phyloP scores from a whole-genome alignment of 805 yeast species.

The Saccharomycopsis malanga region DNA sequence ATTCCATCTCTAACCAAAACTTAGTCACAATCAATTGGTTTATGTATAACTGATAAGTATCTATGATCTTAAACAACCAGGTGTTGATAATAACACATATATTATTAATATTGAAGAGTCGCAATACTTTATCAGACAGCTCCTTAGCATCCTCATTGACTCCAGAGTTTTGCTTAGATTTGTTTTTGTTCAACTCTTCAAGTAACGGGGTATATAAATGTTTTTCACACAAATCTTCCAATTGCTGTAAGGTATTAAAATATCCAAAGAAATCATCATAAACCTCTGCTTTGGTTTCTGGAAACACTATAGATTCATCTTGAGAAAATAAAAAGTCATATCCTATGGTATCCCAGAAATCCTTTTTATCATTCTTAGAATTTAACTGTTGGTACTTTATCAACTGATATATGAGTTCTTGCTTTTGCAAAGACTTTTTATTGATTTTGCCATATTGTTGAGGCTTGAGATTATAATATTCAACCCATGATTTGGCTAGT shows the following conservation, averaged over 20 bases:
- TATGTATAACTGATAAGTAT: constrained; percentile 19
- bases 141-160: neutral
- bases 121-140: neutral
- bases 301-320: constrained; percentile 19
- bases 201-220: constrained; percentile 16
- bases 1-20: constrained; percentile 22
- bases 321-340: constrained; percentile 20
- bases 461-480: constrained; percentile 11
- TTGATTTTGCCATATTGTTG: constrained; percentile 11
- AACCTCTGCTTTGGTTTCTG: constrained; percentile 21
- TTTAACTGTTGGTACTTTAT: constrained; percentile 15
- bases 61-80: constrained; percentile 21
- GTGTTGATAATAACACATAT: constrained; percentile 20
- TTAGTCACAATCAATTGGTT: constrained; percentile 21
- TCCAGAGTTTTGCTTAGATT: neutral
- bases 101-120: constrained; percentile 17
- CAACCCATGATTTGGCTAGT: constrained; percentile 18
- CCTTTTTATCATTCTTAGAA: constrained; percentile 18
- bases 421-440: constrained; percentile 17
- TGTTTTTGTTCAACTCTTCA: constrained; percentile 16
- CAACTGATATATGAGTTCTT: constrained; percentile 20
- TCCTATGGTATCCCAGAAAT: constrained; percentile 22
- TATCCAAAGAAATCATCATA: constrained; percentile 22
- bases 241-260: constrained; percentile 19
- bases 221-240: constrained; percentile 19